Percentiles rank a stretch among this genome's conserved stretches.
Evolutionary conservation across 371 early-diverging fungal genomes (phyloP).

Genomic region (Mortierella sp.): DNA sequence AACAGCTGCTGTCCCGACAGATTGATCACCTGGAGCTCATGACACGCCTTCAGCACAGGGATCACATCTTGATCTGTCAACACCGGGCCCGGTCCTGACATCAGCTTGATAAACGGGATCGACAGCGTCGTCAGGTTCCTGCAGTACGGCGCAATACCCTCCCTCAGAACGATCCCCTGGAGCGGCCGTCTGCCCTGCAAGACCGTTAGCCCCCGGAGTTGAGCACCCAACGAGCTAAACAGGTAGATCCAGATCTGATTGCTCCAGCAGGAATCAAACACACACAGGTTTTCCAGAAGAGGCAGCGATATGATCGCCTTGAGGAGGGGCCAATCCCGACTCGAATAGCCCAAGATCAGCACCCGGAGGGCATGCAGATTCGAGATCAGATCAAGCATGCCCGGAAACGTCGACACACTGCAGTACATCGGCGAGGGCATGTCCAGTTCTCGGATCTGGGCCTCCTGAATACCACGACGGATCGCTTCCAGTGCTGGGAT

Average conservation of each 20-base stretch:
- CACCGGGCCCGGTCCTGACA: constrained; percentile 40
- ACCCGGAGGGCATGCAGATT: constrained; percentile 28
- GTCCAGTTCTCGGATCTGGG: constrained; percentile 45
- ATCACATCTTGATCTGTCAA: constrained; percentile 43
- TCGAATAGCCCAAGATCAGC: constrained; percentile 49
- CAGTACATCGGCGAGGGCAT: constrained; percentile 59
- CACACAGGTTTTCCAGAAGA: constrained; percentile 38
- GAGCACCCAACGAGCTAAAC: constrained; percentile 35
- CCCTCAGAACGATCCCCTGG: constrained; percentile 37
- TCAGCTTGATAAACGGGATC: constrained; percentile 50
- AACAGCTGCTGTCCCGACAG: constrained; percentile 42
- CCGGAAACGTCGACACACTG: constrained; percentile 45
- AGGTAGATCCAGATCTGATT: constrained; percentile 58
- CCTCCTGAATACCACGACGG: constrained; percentile 28
- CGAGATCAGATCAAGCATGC: constrained; percentile 49
- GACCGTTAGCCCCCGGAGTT: constrained; percentile 40
- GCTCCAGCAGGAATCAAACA: constrained; percentile 55
- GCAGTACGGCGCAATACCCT: constrained; percentile 48
- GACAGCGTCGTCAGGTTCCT: constrained; percentile 42
- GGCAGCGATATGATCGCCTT: constrained; percentile 39
- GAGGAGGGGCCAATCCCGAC: constrained; percentile 56
- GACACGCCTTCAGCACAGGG: constrained; percentile 49
- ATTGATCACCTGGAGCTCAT: constrained; percentile 47
- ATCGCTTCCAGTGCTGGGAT: constrained; percentile 39
- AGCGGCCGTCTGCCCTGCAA: constrained; percentile 52